Conservation (phyloP, 495 filamentous ascomycete species). For the Zalerion maritima region DNA sequence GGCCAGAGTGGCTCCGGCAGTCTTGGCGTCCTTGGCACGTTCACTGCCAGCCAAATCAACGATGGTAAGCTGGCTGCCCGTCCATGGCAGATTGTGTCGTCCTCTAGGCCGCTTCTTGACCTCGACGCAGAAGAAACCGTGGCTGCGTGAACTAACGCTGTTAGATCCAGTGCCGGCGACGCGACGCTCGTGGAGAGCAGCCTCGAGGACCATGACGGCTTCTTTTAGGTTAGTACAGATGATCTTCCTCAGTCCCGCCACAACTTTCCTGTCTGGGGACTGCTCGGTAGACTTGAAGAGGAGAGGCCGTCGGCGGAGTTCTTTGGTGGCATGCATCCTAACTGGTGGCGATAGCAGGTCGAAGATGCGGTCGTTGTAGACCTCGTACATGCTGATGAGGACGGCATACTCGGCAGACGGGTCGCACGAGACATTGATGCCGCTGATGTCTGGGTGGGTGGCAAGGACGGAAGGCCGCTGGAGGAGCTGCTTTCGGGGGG, state of each 20-base stretch:
- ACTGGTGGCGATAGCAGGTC: slow-evolving; percentile 59
- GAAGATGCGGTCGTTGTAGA: slow-evolving; percentile 97
- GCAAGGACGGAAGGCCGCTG: slow-evolving; percentile 52
- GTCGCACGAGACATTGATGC: slow-evolving; percentile 52
- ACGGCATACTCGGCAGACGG: slow-evolving; percentile 71
- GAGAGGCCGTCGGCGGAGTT: slow-evolving; percentile 55
- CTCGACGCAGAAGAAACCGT: slow-evolving; percentile 94
- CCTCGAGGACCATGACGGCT: slow-evolving; percentile 80
- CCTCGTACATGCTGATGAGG: slow-evolving; percentile 94
- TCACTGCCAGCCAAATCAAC: slow-evolving; percentile 94
- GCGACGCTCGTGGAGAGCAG: slow-evolving; percentile 71
- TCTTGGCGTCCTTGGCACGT: slow-evolving; percentile 83
- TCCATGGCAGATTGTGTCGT: slow-evolving; percentile 47
- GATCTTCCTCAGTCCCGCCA: slow-evolving; percentile 81
- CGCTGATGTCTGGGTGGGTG: slow-evolving; percentile 56
- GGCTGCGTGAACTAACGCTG: slow-evolving; percentile 73
- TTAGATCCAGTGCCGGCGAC: slow-evolving; percentile 87
- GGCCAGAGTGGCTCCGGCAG: slow-evolving; percentile 75
- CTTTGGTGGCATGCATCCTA: slow-evolving; percentile 40
- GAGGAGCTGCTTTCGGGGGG: slow-evolving; percentile 42
- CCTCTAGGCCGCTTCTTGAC: slow-evolving; percentile 64
- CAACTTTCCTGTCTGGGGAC: slow-evolving; percentile 75
- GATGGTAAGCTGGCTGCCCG: slow-evolving; percentile 68
- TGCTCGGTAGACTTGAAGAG: slow-evolving; percentile 79
- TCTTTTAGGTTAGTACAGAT: slow-evolving; percentile 75